phyloP scores from a whole-genome alignment of 148 eudicot genomes.

The Arbutus unedo region DNA sequence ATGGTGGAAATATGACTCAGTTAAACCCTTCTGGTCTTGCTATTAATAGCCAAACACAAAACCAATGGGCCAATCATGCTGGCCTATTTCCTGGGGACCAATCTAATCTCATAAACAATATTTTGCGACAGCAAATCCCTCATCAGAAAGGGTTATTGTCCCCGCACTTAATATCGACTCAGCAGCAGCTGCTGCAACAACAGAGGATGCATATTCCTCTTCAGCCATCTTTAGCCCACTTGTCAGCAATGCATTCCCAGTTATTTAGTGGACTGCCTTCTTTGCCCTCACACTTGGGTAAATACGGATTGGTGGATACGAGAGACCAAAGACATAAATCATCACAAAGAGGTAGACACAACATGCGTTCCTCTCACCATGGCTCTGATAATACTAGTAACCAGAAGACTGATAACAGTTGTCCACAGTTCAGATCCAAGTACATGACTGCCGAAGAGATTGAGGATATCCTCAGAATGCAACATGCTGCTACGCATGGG shows the following conservation, averaged over 20 bases:
- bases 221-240: conserved; percentile 44
- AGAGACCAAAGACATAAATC: conserved; percentile 71
- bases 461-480: conserved; percentile 80
- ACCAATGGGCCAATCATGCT: conserved; percentile 43
- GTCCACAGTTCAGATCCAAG: conserved; percentile 73
- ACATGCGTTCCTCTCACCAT: conserved; percentile 50
- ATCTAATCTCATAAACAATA: conserved; percentile 46
- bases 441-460: conserved; percentile 84
- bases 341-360: conserved; percentile 51
- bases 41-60: conserved; percentile 34
- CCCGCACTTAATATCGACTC: conserved; percentile 41
- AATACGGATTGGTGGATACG: conserved; percentile 58
- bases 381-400: conserved; percentile 44
- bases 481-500: conserved; percentile 79
- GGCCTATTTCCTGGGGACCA: conserved; percentile 53
- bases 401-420: conserved; percentile 45
- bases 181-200: conserved; percentile 47
- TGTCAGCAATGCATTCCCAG: conserved; percentile 60
- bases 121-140: conserved; percentile 50
- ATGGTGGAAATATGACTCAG: conserved; percentile 56
- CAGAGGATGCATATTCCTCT: conserved; percentile 44
- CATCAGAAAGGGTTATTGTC: conserved; percentile 56
- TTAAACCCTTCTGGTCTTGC: conserved; percentile 39
- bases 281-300: conserved; percentile 47
- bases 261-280: conserved; percentile 49